phyloP scores from a whole-genome alignment of 2,329 filamentous ascomycete species.

The Onygenales sp. region DNA sequence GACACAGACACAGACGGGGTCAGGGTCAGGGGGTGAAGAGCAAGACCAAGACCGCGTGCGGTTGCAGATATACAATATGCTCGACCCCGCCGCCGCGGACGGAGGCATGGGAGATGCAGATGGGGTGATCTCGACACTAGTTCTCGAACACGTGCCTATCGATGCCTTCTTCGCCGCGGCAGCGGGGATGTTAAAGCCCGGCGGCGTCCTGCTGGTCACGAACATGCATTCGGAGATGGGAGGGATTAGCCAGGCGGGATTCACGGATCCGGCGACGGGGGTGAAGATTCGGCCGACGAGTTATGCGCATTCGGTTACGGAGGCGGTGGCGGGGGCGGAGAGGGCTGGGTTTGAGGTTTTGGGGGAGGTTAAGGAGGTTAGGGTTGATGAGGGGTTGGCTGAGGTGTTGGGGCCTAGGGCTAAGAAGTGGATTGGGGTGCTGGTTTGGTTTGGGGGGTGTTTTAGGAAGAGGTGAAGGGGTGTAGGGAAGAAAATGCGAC shows the following conservation, averaged over 20 bases:
- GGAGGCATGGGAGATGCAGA: conserved; percentile 21
- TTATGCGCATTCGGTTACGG: conserved; percentile 45
- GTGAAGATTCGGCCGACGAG: conserved; percentile 52
- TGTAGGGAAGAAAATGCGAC: neutral
- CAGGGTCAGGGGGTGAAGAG: neutral
- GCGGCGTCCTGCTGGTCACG: conserved; percentile 49
- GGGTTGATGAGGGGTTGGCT: conserved; percentile 46
- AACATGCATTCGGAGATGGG: conserved; percentile 64
- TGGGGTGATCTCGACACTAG: conserved; percentile 51
- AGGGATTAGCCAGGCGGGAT: conserved; percentile 49
- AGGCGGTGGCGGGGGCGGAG: conserved; percentile 41
- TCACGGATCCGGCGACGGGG: conserved; percentile 43
- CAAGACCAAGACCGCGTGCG: neutral
- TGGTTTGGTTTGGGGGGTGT: conserved; percentile 45
- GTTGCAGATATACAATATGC: conserved; percentile 30
- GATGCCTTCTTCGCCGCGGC: conserved; percentile 47
- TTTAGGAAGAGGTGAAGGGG: conserved; percentile 26
- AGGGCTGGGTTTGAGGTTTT: conserved; percentile 38
- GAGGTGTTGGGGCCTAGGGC: conserved; percentile 51
- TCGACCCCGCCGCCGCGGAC: conserved; percentile 11
- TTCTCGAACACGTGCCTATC: conserved; percentile 54
- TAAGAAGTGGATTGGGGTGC: conserved; percentile 52
- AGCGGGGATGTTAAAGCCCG: conserved; percentile 32
- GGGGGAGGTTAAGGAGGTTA: conserved; percentile 33
- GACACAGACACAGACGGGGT: neutral